phyloP scores from a whole-genome alignment of 2,329 filamentous ascomycete genomes.

The Cyphellophora attinorum region DNA sequence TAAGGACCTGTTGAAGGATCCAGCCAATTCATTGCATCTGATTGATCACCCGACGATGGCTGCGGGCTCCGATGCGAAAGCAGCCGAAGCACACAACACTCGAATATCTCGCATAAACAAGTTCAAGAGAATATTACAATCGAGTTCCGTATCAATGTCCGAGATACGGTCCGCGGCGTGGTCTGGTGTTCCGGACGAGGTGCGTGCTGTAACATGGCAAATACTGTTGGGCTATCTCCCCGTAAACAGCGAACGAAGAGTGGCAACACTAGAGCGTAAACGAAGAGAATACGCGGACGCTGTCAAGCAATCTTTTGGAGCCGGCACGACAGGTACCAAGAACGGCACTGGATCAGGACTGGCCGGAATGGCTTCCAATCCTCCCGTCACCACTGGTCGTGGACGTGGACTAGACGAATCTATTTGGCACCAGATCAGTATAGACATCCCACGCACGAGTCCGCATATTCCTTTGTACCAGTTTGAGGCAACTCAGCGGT shows the following conservation, averaged over 20 bases:
- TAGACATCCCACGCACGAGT: constrained; percentile 92
- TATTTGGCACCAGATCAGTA: constrained; percentile 99
- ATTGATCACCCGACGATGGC: constrained; percentile 77
- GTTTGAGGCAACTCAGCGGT: constrained; percentile 91
- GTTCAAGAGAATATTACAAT: constrained; percentile 91
- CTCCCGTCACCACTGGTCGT: constrained; percentile 37
- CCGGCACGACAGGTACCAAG: constrained; percentile 27
- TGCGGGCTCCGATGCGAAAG: constrained; percentile 66
- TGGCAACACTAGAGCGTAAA: constrained; percentile 84
- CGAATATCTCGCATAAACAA: constrained; percentile 94
- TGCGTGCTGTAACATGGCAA: constrained; percentile 99
- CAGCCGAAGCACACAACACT: constrained; percentile 75
- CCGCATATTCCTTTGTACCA: constrained; percentile 91
- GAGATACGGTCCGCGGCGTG: constrained; percentile 81
- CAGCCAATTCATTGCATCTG: constrained; percentile 87
- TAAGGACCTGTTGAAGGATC: constrained; percentile 82
- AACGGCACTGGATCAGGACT: constrained; percentile 22
- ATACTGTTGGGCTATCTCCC: constrained; percentile 89
- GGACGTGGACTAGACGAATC: constrained; percentile 82
- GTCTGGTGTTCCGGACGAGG: constrained; percentile 90
- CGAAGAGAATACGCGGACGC: constrained; percentile 94
- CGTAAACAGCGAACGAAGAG: constrained; percentile 87
- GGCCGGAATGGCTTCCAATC: constrained; percentile 28
- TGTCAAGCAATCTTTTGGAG: constrained; percentile 59
- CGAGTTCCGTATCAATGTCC: constrained; percentile 75